Evolutionary conservation across 306 rosid genomes (phyloP), one percentile per base, ranked within the genome.

Genomic region (Vicia sativa): DNA sequence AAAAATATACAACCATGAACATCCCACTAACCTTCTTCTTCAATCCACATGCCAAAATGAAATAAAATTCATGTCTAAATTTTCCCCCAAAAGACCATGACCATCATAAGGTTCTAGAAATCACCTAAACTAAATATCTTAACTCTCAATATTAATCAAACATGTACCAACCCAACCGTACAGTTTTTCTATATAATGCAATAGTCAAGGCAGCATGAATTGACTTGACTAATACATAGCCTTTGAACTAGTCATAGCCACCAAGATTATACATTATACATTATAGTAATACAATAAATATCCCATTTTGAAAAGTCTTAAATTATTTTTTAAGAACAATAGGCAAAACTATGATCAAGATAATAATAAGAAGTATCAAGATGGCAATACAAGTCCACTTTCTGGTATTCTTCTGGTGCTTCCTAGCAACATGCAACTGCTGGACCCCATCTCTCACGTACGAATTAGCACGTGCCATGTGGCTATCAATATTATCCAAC

Each of bases 401-500:
- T 1, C 93, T 74, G 11, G 79, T 78, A 23, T 80, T 89, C 54
- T 71, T 87, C 84, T 92, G 96, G 76, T 80, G 74, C 6, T 50
- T 44, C 67, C 67, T 83, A 2, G 91, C 98, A 23, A 77, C 70
- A 3, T 71, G 73, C 73, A 92, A 65, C 35, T 85, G 81, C 69
- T 79, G 87, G 0, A 88, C 83, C 13, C 96, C 98, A 0, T 81
- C 72, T 61, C 78, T 73, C 0, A 92, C 93, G 43, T 48, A 87
- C 16, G 98, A 92, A 72, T 81, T 77, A 10, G 98, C 96, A 13
- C 96, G 78, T 19, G 71, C 78, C 77, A 92, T 73, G 45, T 92
- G 93, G 86, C 81, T 83, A 77, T 92, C 98, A 0, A 92, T 92
- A 79, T 92, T 89, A 29, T 92, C 96, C 7, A 92, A 31, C 16